Evolutionary conservation across 208 protist species (phyloP).

Genomic region (Leishmania martiniquensis): DNA sequence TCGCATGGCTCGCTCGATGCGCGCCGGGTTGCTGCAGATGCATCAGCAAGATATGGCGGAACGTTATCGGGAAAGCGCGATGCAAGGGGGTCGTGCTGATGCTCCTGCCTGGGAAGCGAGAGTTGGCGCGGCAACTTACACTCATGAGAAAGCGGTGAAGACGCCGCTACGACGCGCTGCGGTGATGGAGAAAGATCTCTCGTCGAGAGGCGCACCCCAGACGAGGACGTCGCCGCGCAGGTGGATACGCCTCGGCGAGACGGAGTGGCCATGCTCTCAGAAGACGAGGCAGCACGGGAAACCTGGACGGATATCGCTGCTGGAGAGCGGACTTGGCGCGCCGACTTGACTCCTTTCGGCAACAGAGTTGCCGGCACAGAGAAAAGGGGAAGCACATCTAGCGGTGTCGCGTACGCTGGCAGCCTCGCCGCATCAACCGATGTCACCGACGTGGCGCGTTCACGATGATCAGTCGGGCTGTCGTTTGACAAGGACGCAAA

Average conservation of each 20-base stretch:
- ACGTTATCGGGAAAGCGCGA: too few relatives aligned
- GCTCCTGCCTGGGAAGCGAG: not conserved
- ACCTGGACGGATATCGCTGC: not conserved
- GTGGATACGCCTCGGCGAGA: not conserved
- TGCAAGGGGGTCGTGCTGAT: not conserved
- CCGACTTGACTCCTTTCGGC: not conserved
- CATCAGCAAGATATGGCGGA: not conserved
- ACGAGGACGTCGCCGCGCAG: not conserved
- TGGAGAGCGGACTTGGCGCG: too few relatives aligned
- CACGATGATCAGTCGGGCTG: not conserved
- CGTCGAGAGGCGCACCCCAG: slow-evolving; percentile 1
- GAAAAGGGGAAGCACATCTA: not conserved
- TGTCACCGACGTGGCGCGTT: not conserved
- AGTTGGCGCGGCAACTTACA: not conserved
- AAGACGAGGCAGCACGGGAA: not conserved
- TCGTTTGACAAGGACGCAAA: slow-evolving; percentile 6
- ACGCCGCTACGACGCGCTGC: not conserved
- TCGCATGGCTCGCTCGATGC: not conserved
- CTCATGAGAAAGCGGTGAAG: not conserved
- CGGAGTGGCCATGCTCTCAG: not conserved
- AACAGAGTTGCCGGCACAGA: not conserved
- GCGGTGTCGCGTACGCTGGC: not conserved
- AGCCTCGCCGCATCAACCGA: too few relatives aligned
- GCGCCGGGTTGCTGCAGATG: not conserved
- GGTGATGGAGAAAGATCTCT: not conserved